phyloP scores from a whole-genome alignment of 257 asterid species.

The Solanum verrucosum region DNA sequence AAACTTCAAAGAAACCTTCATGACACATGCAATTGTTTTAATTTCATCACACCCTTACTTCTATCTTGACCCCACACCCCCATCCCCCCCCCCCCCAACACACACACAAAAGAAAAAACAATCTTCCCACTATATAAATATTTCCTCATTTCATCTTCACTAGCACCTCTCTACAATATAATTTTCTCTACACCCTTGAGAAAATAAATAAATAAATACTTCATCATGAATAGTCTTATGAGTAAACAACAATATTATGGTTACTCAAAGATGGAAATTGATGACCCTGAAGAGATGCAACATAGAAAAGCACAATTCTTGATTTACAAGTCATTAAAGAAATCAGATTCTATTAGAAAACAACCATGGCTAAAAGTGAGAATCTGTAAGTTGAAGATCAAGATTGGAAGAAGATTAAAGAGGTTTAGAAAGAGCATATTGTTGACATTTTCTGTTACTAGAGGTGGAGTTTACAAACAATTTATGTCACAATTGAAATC shows the following conservation, averaged over 20 bases:
- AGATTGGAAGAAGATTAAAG: conserved; percentile 53
- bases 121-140: conserved; percentile 34
- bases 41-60: conserved; percentile 15
- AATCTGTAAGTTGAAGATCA: conserved; percentile 46
- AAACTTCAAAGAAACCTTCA: background rate
- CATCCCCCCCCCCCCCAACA: accelerated
- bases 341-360: conserved; percentile 33
- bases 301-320: conserved; percentile 64
- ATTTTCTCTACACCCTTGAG: background rate
- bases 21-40: conserved; percentile 39
- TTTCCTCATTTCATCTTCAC: conserved; percentile 7
- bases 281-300: conserved; percentile 51
- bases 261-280: conserved; percentile 47
- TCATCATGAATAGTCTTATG: conserved; percentile 24
- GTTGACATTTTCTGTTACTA: conserved; percentile 21
- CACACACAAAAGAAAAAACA: too few species aligned
- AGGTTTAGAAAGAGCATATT: conserved; percentile 41
- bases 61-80: background rate
- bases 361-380: conserved; percentile 60
- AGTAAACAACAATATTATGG: conserved; percentile 17
- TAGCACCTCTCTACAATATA: background rate
- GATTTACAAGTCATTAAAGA: conserved; percentile 58
- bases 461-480: conserved; percentile 32
- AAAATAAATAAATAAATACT: background rate
- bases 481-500: conserved; percentile 33